Evolutionary conservation across 2,329 filamentous ascomycete species (phyloP).

Genomic region (Fusarium transvaalense): DNA sequence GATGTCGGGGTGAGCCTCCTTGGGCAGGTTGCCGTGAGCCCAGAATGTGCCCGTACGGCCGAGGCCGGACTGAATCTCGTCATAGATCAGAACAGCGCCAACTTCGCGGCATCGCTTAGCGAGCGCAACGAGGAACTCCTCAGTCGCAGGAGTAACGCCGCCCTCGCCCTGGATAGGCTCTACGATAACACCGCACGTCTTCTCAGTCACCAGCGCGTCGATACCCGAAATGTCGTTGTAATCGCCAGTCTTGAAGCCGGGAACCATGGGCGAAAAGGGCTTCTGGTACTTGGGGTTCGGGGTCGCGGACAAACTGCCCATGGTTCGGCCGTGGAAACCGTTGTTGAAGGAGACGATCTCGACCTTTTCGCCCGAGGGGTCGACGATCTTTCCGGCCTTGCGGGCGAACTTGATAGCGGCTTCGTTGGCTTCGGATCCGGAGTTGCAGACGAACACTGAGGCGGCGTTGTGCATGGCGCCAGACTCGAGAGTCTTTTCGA

Average conservation of each 20-base stretch:
- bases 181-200: constrained; percentile 93
- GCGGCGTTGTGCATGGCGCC: constrained; percentile 85
- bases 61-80: constrained; percentile 97
- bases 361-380: constrained; percentile 78
- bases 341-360: constrained; percentile 92
- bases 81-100: constrained; percentile 89
- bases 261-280: constrained; percentile 95
- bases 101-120: constrained; percentile 87
- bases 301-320: constrained; percentile 94
- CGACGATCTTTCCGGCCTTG: constrained; percentile 84
- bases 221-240: constrained; percentile 86
- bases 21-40: constrained; percentile 83
- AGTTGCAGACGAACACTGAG: constrained; percentile 94
- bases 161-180: constrained; percentile 99
- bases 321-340: constrained; percentile 96
- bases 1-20: constrained; percentile 90
- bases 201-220: constrained; percentile 79
- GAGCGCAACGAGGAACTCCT: constrained; percentile 87
- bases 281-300: constrained; percentile 98
- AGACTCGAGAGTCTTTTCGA: constrained; percentile 82
- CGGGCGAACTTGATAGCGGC: constrained; percentile 97
- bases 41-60: constrained; percentile 89
- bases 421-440: constrained; percentile 96
- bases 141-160: constrained; percentile 84
- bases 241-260: constrained; percentile 87